These are phyloP conservation scores for Erysimum cheiranthoides DNA, from an alignment of 345 rosid genomes.

Conservation along the genomic window DNA sequence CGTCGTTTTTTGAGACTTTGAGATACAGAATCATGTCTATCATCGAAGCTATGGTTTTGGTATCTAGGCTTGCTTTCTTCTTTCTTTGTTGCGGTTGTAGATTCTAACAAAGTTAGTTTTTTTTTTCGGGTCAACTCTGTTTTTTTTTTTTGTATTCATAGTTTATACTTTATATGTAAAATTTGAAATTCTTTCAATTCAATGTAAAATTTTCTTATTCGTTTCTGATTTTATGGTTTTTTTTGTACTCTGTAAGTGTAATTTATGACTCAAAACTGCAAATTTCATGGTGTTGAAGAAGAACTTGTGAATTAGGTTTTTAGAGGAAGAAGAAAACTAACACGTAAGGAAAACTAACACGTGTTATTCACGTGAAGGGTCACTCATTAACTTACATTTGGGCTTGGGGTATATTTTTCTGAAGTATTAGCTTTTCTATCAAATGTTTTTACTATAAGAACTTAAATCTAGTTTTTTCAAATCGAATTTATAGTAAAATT, in stretches of 20 bases:
- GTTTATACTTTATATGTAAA: slow-evolving; percentile 8
- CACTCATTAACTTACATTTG: neutral
- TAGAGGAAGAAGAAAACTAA: neutral
- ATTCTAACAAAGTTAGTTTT: slow-evolving; percentile 22
- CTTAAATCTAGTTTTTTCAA: too few species aligned
- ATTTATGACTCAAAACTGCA: neutral
- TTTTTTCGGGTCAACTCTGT: slow-evolving; percentile 6
- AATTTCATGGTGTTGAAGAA: neutral
- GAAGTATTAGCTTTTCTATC: too few species aligned
- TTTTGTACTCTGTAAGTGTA: neutral
- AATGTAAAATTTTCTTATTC: neutral
- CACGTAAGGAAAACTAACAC: slow-evolving; percentile 10
- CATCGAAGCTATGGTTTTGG: slow-evolving; percentile 41
- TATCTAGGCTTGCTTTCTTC: slow-evolving; percentile 41
- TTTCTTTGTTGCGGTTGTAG: slow-evolving; percentile 41
- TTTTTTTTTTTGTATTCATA: neutral
- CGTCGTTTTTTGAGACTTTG: slow-evolving; percentile 38
- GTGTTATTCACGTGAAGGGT: neutral
- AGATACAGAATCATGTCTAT: slow-evolving; percentile 33
- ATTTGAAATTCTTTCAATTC: slow-evolving; percentile 1
- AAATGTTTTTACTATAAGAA: too few species aligned
- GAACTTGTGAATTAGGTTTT: neutral
- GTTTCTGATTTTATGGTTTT: neutral
- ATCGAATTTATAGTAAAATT: too few species aligned
- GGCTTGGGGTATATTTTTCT: neutral